A percentile compares a stretch with the other conserved stretches of the same genome.
Conservation (phyloP, 345 rosid genomes). For the Cardiospermum halicacabum region DNA sequence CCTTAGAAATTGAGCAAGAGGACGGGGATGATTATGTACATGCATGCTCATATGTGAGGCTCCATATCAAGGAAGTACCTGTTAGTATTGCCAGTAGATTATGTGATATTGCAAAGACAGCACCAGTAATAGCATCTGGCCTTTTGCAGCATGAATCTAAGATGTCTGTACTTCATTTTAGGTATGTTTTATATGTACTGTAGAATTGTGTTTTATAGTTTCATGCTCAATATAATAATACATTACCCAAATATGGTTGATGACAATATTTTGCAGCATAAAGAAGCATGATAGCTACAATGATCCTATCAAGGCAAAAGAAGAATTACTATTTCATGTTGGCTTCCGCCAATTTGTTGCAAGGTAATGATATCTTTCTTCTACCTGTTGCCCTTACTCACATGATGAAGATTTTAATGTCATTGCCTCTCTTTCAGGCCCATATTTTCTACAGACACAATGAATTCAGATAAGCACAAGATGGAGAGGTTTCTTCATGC, state of each 20-base stretch:
- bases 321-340: slow-evolving; percentile 83
- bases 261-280: slow-evolving; percentile 44
- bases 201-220: not conserved
- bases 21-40: slow-evolving; percentile 48
- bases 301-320: slow-evolving; percentile 83
- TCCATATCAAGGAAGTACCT: slow-evolving; percentile 74
- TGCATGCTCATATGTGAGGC: slow-evolving; percentile 61
- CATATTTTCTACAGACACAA: slow-evolving; percentile 69
- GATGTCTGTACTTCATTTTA: slow-evolving; percentile 96
- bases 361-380: slow-evolving; percentile 38
- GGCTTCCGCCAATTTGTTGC: slow-evolving; percentile 93
- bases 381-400: slow-evolving; percentile 5
- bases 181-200: slow-evolving; percentile 37
- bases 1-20: slow-evolving; percentile 50
- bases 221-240: slow-evolving; percentile 15
- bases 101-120: slow-evolving; percentile 32
- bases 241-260: no score
- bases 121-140: slow-evolving; percentile 67
- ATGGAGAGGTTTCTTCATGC: slow-evolving; percentile 97
- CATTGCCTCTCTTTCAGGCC: slow-evolving; percentile 54
- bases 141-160: slow-evolving; percentile 95
- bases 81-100: slow-evolving; percentile 50
- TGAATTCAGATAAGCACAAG: slow-evolving; percentile 84
- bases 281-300: slow-evolving; percentile 73
- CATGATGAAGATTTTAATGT: slow-evolving; percentile 8